Evolutionary conservation across 768 basidiomycete genomes (phyloP), one percentile per base, ranked within the genome.

Genomic region (Hygrocybe coccinea): DNA sequence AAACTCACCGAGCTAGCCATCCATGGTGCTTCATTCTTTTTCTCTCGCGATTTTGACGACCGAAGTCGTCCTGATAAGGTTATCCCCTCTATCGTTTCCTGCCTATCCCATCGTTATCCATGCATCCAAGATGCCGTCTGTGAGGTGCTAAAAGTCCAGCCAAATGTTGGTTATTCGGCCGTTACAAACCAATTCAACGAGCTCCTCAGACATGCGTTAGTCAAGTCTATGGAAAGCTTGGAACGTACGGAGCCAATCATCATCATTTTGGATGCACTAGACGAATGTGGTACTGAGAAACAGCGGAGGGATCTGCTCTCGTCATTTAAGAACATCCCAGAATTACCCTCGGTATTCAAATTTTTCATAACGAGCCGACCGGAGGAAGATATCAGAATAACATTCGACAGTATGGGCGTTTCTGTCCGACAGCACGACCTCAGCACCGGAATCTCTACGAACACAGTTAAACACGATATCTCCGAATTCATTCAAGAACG

Each of bases 11-110:
- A 12, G 17, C 33, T 49, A 21, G 37, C 37, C 39, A 11, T 8
- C 14, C 51, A 41, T 14, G 51, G 51, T 6, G 51, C 51, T 6
- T 41, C 29, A 10, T 52, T 52, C 19, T 52, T 52, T 38, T 52
- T 9, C 41, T 19, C 15, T 14, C 37, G 35, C 37, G 51, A 52
- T 33, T 36, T 41, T 17, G 25, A 39, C 11, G 41, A 11, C 9
- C 35, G 17, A 8, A 25, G 25, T 22, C 29, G 41, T 9, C 51
- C 51, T 10, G 11, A 11, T 8, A 5, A 41, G 38, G 12, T 52
- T 9, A 41, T 52, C 38, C 29, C 51, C 36, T 41, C 51, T 5
- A 52, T 52, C 14, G 51, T 38, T 6, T 52, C n/a, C 37, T 38
- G 21, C 5, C 51, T 52, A 6, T 36, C 29, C 3, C 24, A 7